Evolutionary conservation across 345 rosid genomes (phyloP).

Genomic region (Salix koriyanagi): DNA sequence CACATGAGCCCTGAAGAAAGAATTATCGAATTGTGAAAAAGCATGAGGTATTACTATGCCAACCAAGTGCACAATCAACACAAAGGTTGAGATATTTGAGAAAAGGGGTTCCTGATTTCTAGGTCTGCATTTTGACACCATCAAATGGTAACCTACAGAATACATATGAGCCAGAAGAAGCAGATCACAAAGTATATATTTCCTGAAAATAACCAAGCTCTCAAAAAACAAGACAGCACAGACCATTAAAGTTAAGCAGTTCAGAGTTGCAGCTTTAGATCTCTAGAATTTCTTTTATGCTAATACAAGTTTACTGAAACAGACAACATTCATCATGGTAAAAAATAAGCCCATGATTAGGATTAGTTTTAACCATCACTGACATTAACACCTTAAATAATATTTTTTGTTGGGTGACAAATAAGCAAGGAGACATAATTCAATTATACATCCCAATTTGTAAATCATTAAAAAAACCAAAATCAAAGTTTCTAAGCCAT

Average conservation of each 20-base stretch:
- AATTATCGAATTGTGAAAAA: conserved; percentile 8
- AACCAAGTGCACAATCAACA: not conserved
- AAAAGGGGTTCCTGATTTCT: not conserved
- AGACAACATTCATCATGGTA: not conserved
- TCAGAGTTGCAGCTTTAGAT: not conserved
- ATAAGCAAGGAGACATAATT: too few species aligned
- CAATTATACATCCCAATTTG: too few species aligned
- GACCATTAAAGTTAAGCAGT: not conserved
- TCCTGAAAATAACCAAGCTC: not conserved
- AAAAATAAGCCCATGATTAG: not conserved
- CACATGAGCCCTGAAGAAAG: conserved; percentile 39
- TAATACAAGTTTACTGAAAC: not conserved
- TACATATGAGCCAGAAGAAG: not conserved
- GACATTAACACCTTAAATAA: too few species aligned
- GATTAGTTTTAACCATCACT: not conserved
- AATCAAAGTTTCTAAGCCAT: too few species aligned
- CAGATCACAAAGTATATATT: not conserved
- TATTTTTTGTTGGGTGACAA: too few species aligned
- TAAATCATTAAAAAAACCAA: too few species aligned
- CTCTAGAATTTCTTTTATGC: not conserved
- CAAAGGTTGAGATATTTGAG: not conserved
- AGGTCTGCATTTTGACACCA: too few species aligned
- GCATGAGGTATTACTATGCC: not conserved
- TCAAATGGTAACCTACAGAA: not conserved
- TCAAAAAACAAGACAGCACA: not conserved